Conservation (phyloP, 768 basidiomycete genomes). For the Rhizopogon roseolus region DNA sequence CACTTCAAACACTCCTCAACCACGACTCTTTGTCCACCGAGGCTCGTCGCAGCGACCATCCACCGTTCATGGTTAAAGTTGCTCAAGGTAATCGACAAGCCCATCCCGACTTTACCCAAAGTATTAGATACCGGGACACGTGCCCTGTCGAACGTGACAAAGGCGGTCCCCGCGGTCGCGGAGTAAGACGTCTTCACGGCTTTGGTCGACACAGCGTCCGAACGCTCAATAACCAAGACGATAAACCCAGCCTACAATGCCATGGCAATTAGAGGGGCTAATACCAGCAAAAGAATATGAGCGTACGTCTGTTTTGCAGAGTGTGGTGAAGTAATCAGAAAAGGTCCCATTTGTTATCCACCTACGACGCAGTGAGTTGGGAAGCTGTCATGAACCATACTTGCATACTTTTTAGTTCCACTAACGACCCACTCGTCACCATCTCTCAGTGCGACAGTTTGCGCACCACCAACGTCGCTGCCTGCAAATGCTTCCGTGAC, state of each 20-base stretch:
- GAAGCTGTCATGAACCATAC: neutral
- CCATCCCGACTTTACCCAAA: slow-evolving; percentile 81
- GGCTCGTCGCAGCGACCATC: slow-evolving; percentile 74
- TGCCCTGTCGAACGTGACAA: slow-evolving; percentile 48
- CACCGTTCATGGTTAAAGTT: slow-evolving; percentile 91
- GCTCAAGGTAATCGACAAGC: slow-evolving; percentile 76
- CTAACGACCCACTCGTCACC: slow-evolving; percentile 86
- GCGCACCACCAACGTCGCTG: slow-evolving; percentile 79
- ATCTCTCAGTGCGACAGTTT: slow-evolving; percentile 80
- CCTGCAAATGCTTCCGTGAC: slow-evolving; percentile 94
- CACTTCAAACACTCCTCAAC: slow-evolving; percentile 91
- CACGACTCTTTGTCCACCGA: slow-evolving; percentile 71
- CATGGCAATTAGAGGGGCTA: no score
- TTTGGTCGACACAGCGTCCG: no score
- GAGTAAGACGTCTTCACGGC: no score
- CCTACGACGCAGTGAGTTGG: slow-evolving; percentile 30
- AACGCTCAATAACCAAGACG: no score
- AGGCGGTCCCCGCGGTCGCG: no score
- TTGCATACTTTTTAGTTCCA: slow-evolving; percentile 83
- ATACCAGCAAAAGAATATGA: neutral
- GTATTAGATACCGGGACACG: slow-evolving; percentile 85
- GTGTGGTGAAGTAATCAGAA: slow-evolving; percentile 81
- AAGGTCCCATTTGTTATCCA: slow-evolving; percentile 91
- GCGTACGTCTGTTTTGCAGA: slow-evolving; percentile 63
- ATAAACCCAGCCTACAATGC: no score